phyloP scores from a whole-genome alignment of 768 basidiomycete genomes.

The Arthromyces matolae region DNA sequence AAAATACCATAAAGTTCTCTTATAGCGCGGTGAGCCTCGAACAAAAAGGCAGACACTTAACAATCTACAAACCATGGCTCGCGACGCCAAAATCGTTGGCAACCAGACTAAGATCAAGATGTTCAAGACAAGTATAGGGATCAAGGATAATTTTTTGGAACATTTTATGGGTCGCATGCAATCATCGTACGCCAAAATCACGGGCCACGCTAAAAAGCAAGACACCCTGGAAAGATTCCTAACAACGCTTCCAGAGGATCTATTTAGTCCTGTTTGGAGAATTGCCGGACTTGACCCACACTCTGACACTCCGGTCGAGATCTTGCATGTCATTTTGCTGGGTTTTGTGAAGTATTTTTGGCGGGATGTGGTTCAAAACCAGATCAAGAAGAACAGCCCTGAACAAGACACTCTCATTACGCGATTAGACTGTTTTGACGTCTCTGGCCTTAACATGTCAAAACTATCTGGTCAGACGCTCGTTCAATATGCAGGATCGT shows the following conservation, averaged over 20 bases:
- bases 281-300: conserved; percentile 31
- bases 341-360: conserved; percentile 47
- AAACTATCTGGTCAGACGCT: conserved; percentile 28
- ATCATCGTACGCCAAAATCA: background rate
- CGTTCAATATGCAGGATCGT: conserved; percentile 31
- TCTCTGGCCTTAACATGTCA: conserved; percentile 23
- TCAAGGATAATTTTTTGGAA: conserved; percentile 7
- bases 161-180: conserved; percentile 2
- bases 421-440: conserved; percentile 28
- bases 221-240: background rate
- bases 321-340: conserved; percentile 39
- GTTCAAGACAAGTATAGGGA: background rate
- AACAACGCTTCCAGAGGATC: background rate
- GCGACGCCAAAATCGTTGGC: background rate
- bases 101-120: background rate
- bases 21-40: background rate
- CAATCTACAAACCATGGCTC: background rate
- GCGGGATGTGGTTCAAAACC: conserved; percentile 31
- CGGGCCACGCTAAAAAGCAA: background rate
- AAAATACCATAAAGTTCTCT: background rate
- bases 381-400: conserved; percentile 17
- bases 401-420: conserved; percentile 22
- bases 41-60: background rate
- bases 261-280: conserved; percentile 3
- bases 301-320: conserved; percentile 39